A percentile compares a stretch with the other conserved stretches of the same genome.
phyloP scores from a whole-genome alignment of 2,329 filamentous ascomycete species.

The Xylariales sp. region DNA sequence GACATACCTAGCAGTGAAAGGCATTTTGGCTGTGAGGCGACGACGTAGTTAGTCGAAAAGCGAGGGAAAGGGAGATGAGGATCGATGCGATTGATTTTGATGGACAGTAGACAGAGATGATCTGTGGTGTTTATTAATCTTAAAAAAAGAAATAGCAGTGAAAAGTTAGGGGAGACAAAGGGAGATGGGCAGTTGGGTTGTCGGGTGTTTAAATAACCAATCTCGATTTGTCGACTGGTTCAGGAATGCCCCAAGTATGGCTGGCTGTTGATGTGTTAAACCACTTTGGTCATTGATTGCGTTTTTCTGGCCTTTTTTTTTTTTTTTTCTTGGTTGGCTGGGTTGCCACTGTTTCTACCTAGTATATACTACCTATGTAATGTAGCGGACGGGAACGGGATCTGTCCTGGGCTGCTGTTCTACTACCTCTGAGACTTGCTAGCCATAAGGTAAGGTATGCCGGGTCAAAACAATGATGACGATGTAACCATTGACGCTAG shows the following conservation, averaged over 20 bases:
- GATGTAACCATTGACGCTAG: constrained; percentile 29
- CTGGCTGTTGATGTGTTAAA: constrained; percentile 18
- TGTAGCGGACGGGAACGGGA: constrained; percentile 4
- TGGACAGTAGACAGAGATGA: constrained; percentile 1
- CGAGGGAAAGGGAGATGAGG: neutral
- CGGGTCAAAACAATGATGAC: constrained; percentile 33
- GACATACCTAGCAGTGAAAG: constrained; percentile 69
- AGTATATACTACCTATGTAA: too few species aligned
- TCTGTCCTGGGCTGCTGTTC: neutral
- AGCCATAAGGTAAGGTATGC: neutral
- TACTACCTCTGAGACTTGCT: neutral
- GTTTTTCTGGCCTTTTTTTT: constrained; percentile 18
- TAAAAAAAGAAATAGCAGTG: too few species aligned
- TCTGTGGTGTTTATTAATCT: neutral
- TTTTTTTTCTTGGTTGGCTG: constrained; percentile 31
- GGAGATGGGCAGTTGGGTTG: constrained; percentile 12
- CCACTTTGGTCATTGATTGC: constrained; percentile 32
- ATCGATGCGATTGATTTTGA: neutral
- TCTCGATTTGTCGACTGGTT: constrained; percentile 21
- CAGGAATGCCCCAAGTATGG: constrained; percentile 22
- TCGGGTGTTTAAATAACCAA: constrained; percentile 33
- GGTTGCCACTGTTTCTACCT: constrained; percentile 24
- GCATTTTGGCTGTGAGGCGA: constrained; percentile 54
- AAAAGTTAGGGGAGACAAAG: neutral
- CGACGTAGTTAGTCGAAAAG: neutral